phyloP scores from a whole-genome alignment of 1,284 basidiomycete genomes.

The Ceratorhiza oryzae-sativae region DNA sequence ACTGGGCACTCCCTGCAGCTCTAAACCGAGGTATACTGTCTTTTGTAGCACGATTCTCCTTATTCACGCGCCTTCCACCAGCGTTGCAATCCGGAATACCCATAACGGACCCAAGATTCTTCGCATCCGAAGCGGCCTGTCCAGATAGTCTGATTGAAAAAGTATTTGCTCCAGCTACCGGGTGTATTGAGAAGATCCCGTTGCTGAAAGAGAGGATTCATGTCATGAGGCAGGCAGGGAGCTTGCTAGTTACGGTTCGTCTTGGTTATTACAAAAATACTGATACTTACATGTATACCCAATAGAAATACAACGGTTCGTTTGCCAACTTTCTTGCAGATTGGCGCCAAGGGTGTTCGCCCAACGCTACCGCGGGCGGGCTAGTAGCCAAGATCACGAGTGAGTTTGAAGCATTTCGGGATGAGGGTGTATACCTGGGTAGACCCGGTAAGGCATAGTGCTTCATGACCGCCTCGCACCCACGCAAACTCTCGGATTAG shows the following conservation, averaged over 20 bases:
- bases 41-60: background rate
- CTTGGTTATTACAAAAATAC: background rate
- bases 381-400: conserved; percentile 73
- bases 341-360: conserved; percentile 61
- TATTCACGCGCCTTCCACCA: conserved; percentile 48
- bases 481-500: conserved; percentile 50
- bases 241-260: conserved; percentile 67
- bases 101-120: conserved; percentile 77
- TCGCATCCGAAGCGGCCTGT: conserved; percentile 68
- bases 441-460: conserved; percentile 57
- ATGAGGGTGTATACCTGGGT: conserved; percentile 66
- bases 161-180: conserved; percentile 67
- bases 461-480: background rate
- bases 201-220: conserved; percentile 70
- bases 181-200: conserved; percentile 68
- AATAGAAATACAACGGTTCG: conserved; percentile 73
- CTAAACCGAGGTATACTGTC: conserved; percentile 68
- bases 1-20: conserved; percentile 82
- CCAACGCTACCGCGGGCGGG: conserved; percentile 69
- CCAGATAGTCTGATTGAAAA: conserved; percentile 69
- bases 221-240: conserved; percentile 75
- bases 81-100: conserved; percentile 70
- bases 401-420: conserved; percentile 76
- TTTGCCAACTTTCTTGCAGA: conserved; percentile 69
- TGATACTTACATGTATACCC: background rate